phyloP scores from a whole-genome alignment of 192 early-diverging fungal genomes.

The Coemansia sp. region DNA sequence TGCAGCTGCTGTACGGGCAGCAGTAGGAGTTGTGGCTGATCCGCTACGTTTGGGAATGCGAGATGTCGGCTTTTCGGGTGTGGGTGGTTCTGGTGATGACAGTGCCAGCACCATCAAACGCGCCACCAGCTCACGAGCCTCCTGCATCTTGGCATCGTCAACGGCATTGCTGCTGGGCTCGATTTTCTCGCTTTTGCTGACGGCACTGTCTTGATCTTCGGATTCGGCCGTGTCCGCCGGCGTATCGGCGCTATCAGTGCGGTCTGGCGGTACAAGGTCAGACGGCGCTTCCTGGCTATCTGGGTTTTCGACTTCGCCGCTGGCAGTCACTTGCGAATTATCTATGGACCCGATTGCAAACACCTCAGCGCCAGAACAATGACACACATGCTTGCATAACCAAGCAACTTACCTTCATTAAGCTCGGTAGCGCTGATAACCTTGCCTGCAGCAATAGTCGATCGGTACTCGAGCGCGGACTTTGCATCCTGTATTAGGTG shows the following conservation, averaged over 20 bases:
- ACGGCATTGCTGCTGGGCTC: background rate
- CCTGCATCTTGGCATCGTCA: slow-evolving; percentile 26
- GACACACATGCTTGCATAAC: background rate
- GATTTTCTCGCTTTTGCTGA: background rate
- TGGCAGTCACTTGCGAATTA: slow-evolving; percentile 37
- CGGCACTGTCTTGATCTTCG: background rate
- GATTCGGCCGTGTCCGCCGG: background rate
- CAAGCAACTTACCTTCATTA: slow-evolving; percentile 36
- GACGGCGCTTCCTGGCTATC: slow-evolving; percentile 2
- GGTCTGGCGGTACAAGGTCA: too few relatives aligned
- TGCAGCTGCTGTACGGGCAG: slow-evolving; percentile 10
- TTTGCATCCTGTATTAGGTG: slow-evolving; percentile 55
- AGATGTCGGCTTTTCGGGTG: slow-evolving; percentile 17
- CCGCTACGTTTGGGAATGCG: slow-evolving; percentile 35
- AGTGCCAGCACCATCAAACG: slow-evolving; percentile 50
- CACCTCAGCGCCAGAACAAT: background rate
- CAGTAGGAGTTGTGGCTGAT: slow-evolving; percentile 5
- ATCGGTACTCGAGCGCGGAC: slow-evolving; percentile 51
- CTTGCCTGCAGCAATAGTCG: slow-evolving; percentile 49
- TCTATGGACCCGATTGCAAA: slow-evolving; percentile 10
- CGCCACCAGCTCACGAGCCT: slow-evolving; percentile 50
- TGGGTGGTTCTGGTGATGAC: slow-evolving; percentile 29
- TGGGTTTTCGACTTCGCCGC: slow-evolving; percentile 7
- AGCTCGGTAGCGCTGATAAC: slow-evolving; percentile 50
- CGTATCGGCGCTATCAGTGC: slow-evolving; percentile 1